These are phyloP conservation scores for Yarrowia sp. DNA, from an alignment of 805 yeast genomes.

Conservation along the genomic window DNA sequence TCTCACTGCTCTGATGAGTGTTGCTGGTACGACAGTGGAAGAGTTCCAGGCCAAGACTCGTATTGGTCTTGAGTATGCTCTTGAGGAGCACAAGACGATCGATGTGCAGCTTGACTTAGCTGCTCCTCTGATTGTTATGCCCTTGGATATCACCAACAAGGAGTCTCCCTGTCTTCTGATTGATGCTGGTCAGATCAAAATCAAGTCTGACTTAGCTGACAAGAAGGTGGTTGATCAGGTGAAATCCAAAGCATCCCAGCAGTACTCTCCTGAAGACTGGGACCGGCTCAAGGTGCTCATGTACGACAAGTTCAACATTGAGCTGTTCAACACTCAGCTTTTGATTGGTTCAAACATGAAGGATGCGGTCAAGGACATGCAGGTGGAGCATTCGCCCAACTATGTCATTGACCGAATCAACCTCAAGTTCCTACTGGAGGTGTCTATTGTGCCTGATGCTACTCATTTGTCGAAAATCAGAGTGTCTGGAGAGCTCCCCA, in stretches of 20 bases:
- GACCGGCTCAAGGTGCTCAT: constrained; percentile 67
- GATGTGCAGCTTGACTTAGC: constrained; percentile 84
- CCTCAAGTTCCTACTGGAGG: constrained; percentile 68
- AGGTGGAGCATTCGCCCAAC: constrained; percentile 45
- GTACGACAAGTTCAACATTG: constrained; percentile 83
- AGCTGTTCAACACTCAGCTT: constrained; percentile 80
- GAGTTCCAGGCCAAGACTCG: constrained; percentile 87
- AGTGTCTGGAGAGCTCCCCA: constrained; percentile 75
- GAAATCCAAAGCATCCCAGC: constrained; percentile 53
- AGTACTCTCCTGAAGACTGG: constrained; percentile 70
- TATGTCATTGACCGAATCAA: constrained; percentile 73
- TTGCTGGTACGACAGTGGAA: constrained; percentile 93
- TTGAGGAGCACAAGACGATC: constrained; percentile 91
- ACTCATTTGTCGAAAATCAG: constrained; percentile 67
- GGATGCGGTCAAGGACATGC: constrained; percentile 68
- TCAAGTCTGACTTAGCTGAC: constrained; percentile 76
- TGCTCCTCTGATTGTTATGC: constrained; percentile 87
- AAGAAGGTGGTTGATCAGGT: constrained; percentile 65
- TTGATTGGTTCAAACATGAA: constrained; percentile 80
- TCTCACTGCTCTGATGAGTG: constrained; percentile 83
- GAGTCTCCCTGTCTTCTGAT: constrained; percentile 84
- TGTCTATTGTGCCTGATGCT: constrained; percentile 84
- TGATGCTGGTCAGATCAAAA: constrained; percentile 93
- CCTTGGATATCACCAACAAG: constrained; percentile 75
- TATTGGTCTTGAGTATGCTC: constrained; percentile 86